Base-by-base conservation (phyloP, 176 grass and related monocot species). In the sorghum (Sorghum bicolor) region DNA sequence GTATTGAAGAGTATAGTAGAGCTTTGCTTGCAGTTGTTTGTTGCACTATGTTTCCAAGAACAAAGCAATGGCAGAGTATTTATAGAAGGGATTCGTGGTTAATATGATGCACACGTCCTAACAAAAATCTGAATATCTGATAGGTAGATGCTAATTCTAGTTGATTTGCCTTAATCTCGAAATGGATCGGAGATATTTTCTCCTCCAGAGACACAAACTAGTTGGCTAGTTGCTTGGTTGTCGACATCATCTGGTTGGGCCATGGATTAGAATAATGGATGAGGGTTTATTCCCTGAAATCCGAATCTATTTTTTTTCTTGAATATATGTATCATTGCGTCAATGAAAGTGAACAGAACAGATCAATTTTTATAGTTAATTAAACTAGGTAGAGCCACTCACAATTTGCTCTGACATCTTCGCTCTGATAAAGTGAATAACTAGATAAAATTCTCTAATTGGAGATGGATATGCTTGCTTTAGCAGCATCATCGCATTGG, bases 101-200 rank as follows among this genome's bases (percentile, higher is more conserved):
- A 36, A 79, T 36, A 71, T 6, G 25, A 6, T 33, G 70, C 19
- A 67, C 69, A 40, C 57, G 43, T 80, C 26, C 2, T 29, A 10
- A 5, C 11, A 33, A 65, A 20, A 9, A 73, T 40, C 31, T 66
- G 38, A 65, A 20, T 3, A 73, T 40, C 31, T 66, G 38, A 67
- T 28, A 55, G 14, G 17, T 63, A 10, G 8, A 26, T 14, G 31
- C 14, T 67, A 44, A 62, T 72, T 53, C 47, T 5, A 9, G 39
- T 25, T 79, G 48, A 78, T 66, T 64, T 33, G 8, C 19, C 9
- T 50, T 50, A 19, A 16, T 10, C n/a, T 37, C 25, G 24, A 67
- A 80, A 68, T 80, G 64, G n/a, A n/a, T n/a, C n/a, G n/a, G 6
- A 37, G 70, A 83, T 75, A 75, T 83, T 83, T 83, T 83, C 19